Percentiles rank a stretch among this genome's conserved stretches.
Evolutionary conservation across 106 monocot genomes (phyloP).

Genomic region (Hemerocallis citrina): DNA sequence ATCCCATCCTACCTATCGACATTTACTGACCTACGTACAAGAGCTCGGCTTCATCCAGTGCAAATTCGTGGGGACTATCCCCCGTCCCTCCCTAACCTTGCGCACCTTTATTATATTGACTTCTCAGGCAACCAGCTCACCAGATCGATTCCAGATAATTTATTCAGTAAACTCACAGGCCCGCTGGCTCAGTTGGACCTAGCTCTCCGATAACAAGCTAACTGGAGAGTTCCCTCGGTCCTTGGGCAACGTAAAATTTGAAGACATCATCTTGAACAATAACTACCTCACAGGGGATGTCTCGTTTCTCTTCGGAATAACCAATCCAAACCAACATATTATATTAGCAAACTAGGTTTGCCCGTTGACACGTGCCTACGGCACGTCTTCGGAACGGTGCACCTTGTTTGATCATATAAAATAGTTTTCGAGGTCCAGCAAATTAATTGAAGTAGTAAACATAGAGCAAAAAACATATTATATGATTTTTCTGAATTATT

Average conservation of each 20-base stretch:
- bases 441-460: too few relatives aligned
- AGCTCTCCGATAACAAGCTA: constrained; percentile 29
- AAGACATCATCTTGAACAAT: constrained; percentile 19
- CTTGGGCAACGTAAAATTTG: constrained; percentile 2
- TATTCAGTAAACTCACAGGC: not conserved
- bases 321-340: constrained; percentile 14
- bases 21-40: constrained; percentile 12
- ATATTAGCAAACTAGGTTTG: constrained; percentile 22
- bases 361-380: too few relatives aligned
- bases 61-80: constrained; percentile 28
- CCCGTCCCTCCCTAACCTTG: constrained; percentile 30
- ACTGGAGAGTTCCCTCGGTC: constrained; percentile 23
- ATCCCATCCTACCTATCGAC: constrained; percentile 25
- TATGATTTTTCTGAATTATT: too few relatives aligned
- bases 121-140: too few relatives aligned
- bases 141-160: not conserved
- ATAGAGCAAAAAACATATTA: too few relatives aligned
- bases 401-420: too few relatives aligned
- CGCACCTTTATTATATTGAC: constrained; percentile 21
- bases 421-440: too few relatives aligned
- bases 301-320: constrained; percentile 29
- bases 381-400: too few relatives aligned
- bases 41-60: constrained; percentile 23
- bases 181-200: constrained; percentile 7
- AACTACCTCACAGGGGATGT: constrained; percentile 40